A percentile compares a stretch with the other conserved stretches of the same genome.
Evolutionary conservation across 805 yeast genomes (phyloP).

Genomic region (Metschnikowia baotianmanensis): DNA sequence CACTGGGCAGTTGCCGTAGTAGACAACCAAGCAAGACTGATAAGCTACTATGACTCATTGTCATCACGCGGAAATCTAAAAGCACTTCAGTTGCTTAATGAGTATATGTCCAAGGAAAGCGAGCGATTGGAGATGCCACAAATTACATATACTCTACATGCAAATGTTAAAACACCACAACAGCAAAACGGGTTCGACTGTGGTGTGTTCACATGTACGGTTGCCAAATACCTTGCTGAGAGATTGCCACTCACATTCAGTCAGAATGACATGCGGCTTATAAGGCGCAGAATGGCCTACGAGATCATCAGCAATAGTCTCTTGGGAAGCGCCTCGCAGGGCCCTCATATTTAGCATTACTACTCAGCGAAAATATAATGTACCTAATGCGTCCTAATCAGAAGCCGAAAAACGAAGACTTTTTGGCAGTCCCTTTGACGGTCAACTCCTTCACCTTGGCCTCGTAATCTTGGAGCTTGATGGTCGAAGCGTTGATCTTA

Average conservation of each 20-base stretch:
- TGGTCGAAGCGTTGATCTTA: constrained; percentile 64
- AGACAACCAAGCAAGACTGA: constrained; percentile 55
- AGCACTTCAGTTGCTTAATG: constrained; percentile 47
- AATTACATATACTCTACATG: constrained; percentile 24
- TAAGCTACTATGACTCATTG: constrained; percentile 79
- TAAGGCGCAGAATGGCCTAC: constrained; percentile 68
- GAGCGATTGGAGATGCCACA: constrained; percentile 37
- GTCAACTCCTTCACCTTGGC: constrained; percentile 24
- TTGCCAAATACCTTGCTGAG: constrained; percentile 59
- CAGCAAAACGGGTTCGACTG: constrained; percentile 92
- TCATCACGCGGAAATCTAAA: constrained; percentile 41
- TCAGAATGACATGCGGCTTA: constrained; percentile 64
- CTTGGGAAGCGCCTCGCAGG: constrained; percentile 17
- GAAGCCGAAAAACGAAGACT: constrained; percentile 16
- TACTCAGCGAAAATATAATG: background rate
- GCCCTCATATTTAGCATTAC: constrained; percentile 12
- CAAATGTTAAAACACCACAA: constrained; percentile 56
- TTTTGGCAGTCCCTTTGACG: constrained; percentile 4
- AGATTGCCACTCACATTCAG: constrained; percentile 50
- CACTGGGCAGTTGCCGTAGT: constrained; percentile 93
- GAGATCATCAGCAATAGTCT: constrained; percentile 45
- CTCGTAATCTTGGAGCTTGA: constrained; percentile 35
- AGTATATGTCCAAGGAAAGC: constrained; percentile 69
- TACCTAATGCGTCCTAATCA: background rate
- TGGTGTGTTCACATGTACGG: constrained; percentile 89